phyloP scores from a whole-genome alignment of 495 filamentous ascomycete genomes.

The Glonium stellatum region DNA sequence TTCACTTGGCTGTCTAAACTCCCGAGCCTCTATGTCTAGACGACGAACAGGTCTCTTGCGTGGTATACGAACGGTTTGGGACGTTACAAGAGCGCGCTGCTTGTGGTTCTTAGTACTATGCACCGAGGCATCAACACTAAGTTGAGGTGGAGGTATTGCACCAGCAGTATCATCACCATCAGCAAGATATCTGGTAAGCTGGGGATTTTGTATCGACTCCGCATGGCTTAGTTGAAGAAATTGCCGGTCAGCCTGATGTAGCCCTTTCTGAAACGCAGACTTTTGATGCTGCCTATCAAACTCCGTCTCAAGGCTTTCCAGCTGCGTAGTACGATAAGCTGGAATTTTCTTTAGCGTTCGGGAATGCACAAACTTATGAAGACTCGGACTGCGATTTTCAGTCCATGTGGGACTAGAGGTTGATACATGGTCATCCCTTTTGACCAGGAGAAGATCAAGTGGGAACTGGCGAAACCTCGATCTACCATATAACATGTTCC shows the following conservation, averaged over 20 bases:
- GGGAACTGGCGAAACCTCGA: neutral
- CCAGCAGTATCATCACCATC: conserved; percentile 9
- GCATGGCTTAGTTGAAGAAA: neutral
- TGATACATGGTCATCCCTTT: neutral
- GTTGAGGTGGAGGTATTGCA: conserved; percentile 4
- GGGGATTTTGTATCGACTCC: conserved; percentile 10
- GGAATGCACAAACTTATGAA: neutral
- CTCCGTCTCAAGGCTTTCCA: conserved; percentile 32
- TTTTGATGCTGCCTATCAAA: conserved; percentile 24
- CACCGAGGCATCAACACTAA: no score
- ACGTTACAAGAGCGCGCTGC: neutral
- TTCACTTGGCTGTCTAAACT: conserved; percentile 36
- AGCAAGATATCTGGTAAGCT: conserved; percentile 20
- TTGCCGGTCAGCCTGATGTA: conserved; percentile 20
- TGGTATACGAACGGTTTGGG: neutral
- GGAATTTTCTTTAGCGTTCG: neutral
- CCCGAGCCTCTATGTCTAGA: conserved; percentile 30
- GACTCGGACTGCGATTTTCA: neutral
- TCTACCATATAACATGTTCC: neutral
- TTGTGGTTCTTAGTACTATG: conserved; percentile 3
- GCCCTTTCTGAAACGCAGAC: conserved; percentile 28
- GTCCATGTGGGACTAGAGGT: neutral
- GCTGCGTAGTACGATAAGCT: conserved; percentile 27
- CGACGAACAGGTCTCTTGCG: conserved; percentile 29
- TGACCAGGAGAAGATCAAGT: neutral